phyloP scores from a whole-genome alignment of 2,329 filamentous ascomycete genomes.

The Mariannaea sp. region DNA sequence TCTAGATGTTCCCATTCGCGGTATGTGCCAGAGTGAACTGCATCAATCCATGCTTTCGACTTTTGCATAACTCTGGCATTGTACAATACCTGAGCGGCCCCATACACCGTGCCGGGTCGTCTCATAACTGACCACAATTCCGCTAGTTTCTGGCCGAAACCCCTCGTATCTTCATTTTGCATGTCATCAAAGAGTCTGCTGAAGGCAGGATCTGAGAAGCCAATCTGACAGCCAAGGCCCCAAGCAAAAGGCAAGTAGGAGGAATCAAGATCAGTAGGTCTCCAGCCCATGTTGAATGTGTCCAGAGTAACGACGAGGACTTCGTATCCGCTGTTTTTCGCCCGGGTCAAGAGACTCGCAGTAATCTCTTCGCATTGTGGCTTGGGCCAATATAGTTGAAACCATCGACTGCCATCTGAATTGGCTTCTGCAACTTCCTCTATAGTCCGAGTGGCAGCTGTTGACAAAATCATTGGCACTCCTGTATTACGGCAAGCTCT shows the following conservation, averaged over 20 bases:
- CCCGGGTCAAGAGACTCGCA: slow-evolving; percentile 63
- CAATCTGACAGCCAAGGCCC: slow-evolving; percentile 63
- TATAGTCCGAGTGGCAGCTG: slow-evolving; percentile 65
- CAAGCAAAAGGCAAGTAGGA: slow-evolving; percentile 64
- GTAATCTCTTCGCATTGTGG: slow-evolving; percentile 69
- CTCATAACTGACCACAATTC: slow-evolving; percentile 30
- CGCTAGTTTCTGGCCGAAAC: slow-evolving; percentile 16
- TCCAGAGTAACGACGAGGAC: slow-evolving; percentile 75
- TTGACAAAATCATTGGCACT: slow-evolving; percentile 71
- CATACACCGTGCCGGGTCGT: slow-evolving; percentile 30
- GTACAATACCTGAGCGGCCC: slow-evolving; percentile 18
- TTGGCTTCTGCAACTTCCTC: slow-evolving; percentile 68
- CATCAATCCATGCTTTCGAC: slow-evolving; percentile 33
- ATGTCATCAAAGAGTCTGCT: slow-evolving; percentile 26
- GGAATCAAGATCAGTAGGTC: slow-evolving; percentile 69
- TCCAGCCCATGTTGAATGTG: slow-evolving; percentile 71
- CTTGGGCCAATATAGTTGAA: slow-evolving; percentile 70
- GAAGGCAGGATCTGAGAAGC: slow-evolving; percentile 71
- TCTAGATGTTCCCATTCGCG: slow-evolving; percentile 66
- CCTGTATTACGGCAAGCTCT: slow-evolving; percentile 63
- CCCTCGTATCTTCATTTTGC: slow-evolving; percentile 24
- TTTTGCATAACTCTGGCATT: slow-evolving; percentile 21
- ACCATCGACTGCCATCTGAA: slow-evolving; percentile 66
- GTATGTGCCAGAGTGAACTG: slow-evolving; percentile 45
- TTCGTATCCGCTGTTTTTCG: slow-evolving; percentile 64